phyloP scores from a whole-genome alignment of 331 rosid species.

The Rosa hybrid region DNA sequence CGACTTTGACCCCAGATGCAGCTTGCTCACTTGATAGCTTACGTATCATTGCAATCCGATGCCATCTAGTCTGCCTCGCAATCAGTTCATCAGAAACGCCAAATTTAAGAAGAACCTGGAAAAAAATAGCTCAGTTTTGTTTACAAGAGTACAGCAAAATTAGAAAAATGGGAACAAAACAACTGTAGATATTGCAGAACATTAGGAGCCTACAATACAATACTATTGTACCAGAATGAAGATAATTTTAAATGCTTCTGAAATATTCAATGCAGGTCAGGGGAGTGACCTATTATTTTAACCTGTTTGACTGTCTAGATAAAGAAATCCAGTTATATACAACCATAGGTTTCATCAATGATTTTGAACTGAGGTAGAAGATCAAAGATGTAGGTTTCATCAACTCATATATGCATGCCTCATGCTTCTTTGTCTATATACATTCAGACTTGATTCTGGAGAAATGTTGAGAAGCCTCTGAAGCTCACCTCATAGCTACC shows the following conservation, averaged over 20 bases:
- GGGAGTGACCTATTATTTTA: not conserved
- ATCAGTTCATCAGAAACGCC: constrained; percentile 88
- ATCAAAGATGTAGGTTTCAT: not conserved
- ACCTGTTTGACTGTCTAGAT: not conserved
- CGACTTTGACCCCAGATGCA: constrained; percentile 93
- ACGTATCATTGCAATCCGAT: constrained; percentile 99
- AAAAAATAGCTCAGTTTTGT: constrained; percentile 10
- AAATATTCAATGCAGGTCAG: not conserved
- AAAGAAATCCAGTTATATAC: not conserved
- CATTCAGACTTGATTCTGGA: not conserved
- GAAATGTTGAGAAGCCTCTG: not conserved
- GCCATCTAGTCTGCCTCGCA: constrained; percentile 94
- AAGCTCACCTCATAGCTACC: not conserved
- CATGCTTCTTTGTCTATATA: not conserved
- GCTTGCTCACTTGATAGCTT: constrained; percentile 99
- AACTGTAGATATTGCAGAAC: not conserved
- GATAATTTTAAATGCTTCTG: not conserved
- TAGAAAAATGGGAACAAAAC: not conserved
- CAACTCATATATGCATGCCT: not conserved
- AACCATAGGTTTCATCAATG: not conserved
- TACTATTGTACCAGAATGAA: not conserved
- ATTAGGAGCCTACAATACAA: not conserved
- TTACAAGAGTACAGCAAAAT: constrained; percentile 12
- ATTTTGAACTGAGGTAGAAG: not conserved
- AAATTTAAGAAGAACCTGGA: constrained; percentile 92